Conservation (phyloP, 2,329 filamentous ascomycete species). For the Botrytis medusae region DNA sequence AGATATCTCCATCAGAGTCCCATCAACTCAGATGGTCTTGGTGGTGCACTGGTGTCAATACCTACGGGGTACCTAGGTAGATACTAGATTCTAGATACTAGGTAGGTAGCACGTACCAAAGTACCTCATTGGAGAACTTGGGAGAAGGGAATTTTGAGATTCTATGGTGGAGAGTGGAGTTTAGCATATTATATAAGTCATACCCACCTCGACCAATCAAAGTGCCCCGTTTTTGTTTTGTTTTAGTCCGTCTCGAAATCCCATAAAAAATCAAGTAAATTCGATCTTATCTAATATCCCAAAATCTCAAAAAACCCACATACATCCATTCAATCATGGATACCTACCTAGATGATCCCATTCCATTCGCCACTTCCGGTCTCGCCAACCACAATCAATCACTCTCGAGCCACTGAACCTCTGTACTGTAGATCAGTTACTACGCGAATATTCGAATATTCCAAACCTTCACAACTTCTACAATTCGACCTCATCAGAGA, state of each 20-base stretch:
- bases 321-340: not conserved
- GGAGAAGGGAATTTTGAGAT: not conserved
- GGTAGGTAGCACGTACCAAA: not conserved
- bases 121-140: not conserved
- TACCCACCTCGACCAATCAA: not conserved
- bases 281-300: constrained; percentile 10
- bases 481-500: not conserved
- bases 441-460: constrained; percentile 6
- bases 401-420: not conserved
- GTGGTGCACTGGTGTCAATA: not conserved
- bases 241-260: not conserved
- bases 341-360: not conserved
- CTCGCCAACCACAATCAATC: not conserved
- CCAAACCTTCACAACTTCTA: not conserved
- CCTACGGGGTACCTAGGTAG: not conserved
- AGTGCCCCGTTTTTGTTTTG: not conserved
- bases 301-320: not conserved
- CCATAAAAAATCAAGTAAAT: not conserved
- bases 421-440: not conserved
- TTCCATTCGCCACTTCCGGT: constrained; percentile 15
- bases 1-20: not conserved
- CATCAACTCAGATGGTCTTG: not conserved
- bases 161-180: not conserved
- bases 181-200: not conserved
- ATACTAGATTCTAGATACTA: not conserved